phyloP scores from a whole-genome alignment of 2,329 filamentous ascomycete genomes.

The Stachybotrys echinatus region DNA sequence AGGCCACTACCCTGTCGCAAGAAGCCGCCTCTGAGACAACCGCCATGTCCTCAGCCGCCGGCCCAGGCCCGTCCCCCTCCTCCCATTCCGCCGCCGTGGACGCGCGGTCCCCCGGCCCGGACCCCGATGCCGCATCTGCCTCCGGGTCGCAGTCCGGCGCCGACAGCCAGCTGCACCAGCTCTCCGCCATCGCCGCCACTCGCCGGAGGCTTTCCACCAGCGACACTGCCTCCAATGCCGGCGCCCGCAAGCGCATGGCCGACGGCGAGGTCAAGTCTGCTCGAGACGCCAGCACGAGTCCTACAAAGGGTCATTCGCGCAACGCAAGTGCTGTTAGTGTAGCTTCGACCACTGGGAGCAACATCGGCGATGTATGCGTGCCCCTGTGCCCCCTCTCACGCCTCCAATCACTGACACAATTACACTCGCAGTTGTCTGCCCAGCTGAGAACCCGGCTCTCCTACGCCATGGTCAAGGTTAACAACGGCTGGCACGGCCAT shows the following conservation, averaged over 20 bases:
- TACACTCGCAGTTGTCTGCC: constrained; percentile 57
- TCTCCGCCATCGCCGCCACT: constrained; percentile 53
- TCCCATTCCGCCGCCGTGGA: neutral
- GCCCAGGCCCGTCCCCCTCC: constrained; percentile 11
- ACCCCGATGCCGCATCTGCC: neutral
- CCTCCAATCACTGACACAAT: constrained; percentile 9
- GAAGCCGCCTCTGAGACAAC: neutral
- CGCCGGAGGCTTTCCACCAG: constrained; percentile 41
- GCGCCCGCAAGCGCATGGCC: constrained; percentile 66
- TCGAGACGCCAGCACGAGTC: constrained; percentile 37
- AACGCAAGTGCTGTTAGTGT: constrained; percentile 65
- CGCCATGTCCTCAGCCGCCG: constrained; percentile 4
- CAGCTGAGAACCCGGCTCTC: constrained; percentile 80
- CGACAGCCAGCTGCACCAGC: constrained; percentile 43
- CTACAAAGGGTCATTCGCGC: constrained; percentile 57
- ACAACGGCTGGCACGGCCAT: constrained; percentile 79
- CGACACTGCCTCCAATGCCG: constrained; percentile 23
- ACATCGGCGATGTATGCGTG: constrained; percentile 69
- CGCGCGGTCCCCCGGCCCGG: neutral
- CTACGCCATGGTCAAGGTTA: constrained; percentile 92
- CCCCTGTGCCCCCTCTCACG: neutral
- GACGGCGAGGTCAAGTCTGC: constrained; percentile 66
- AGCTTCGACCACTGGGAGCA: constrained; percentile 55
- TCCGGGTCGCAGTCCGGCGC: neutral
- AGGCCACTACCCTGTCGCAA: constrained; percentile 15